Percentiles rank a stretch among this genome's conserved stretches.
Conservation (phyloP, 2,329 filamentous ascomycete genomes). For the Aureobasidium sp. region DNA sequence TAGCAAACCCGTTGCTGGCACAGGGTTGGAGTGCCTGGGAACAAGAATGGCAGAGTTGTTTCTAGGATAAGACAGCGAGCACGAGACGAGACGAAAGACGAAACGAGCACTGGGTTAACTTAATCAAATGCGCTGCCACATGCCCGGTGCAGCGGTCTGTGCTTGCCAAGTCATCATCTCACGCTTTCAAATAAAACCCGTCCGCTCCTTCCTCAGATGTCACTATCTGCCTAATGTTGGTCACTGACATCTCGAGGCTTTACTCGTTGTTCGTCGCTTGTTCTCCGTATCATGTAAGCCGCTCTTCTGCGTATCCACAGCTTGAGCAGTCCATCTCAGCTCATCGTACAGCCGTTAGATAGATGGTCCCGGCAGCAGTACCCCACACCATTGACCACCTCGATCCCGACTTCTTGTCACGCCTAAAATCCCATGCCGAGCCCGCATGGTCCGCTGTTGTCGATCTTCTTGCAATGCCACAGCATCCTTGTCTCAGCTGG, state of each 20-base stretch:
- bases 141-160: background rate
- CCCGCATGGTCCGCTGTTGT: background rate
- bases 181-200: background rate
- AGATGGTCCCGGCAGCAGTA: background rate
- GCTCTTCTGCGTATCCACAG: background rate
- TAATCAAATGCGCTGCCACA: slow-evolving; percentile 9
- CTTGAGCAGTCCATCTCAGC: background rate
- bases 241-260: background rate
- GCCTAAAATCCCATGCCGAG: slow-evolving; percentile 2
- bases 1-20: background rate
- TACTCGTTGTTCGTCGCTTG: background rate
- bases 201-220: background rate
- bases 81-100: slow-evolving; percentile 5
- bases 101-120: slow-evolving; percentile 6
- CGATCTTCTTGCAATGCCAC: background rate
- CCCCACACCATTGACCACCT: slow-evolving; percentile 1
- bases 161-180: slow-evolving; percentile 8
- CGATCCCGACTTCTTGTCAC: background rate
- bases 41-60: background rate
- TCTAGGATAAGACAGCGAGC: background rate
- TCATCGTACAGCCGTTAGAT: slow-evolving; percentile 2
- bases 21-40: background rate
- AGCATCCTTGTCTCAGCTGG: background rate
- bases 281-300: background rate
- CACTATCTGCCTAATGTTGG: background rate